Evolutionary conservation across 2,329 filamentous ascomycete species (phyloP), one percentile per base, ranked within the genome.

Genomic region (Akanthomyces dipterigenus): DNA sequence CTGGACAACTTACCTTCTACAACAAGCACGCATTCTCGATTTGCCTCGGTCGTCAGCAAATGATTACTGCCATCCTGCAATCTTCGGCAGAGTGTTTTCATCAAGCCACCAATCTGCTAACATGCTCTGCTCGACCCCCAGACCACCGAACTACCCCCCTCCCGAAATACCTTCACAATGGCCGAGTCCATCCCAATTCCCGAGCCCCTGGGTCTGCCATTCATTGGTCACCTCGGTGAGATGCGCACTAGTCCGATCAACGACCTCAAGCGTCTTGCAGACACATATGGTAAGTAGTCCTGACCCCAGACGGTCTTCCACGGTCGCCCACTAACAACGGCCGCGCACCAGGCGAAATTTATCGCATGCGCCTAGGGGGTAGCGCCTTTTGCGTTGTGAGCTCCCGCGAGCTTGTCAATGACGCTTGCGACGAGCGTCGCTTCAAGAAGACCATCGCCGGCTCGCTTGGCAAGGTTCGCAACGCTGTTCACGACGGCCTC

Each of bases 211-310:
- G 85, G 84, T 3, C 75, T 88, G 61, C 88, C 87, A 1, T 71
- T 91, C 28, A 64, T 91, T 26, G 88, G 88, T 31, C 88, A 91
- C 66, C 69, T 88, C 34, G 75, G 76, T 59, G 85, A 89, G 64
- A 80, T 92, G 64, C 82, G 88, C 62, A 72, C 78, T 0, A 79
- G 81, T n/a, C 83, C 87, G 0, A 70, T 84, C 2, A 73, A 78
- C 24, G 84, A 85, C 26, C 71, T 89, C 22, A 69, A 72, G 6
- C 76, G 80, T 12, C 75, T 91, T 54, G 82, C 85, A 26, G 82
- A 89, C 45, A 83, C 80, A 63, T 89, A 90, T 73, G 88, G 87
- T 87, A 68, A 64, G 73, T 64, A 62, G 22, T 40, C 5, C 40
- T n/a, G 16, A 18, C 24, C 1, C 3, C 5, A 38, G 14, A 7